phyloP scores from a whole-genome alignment of 768 basidiomycete genomes.

The Leccinellum albellum region DNA sequence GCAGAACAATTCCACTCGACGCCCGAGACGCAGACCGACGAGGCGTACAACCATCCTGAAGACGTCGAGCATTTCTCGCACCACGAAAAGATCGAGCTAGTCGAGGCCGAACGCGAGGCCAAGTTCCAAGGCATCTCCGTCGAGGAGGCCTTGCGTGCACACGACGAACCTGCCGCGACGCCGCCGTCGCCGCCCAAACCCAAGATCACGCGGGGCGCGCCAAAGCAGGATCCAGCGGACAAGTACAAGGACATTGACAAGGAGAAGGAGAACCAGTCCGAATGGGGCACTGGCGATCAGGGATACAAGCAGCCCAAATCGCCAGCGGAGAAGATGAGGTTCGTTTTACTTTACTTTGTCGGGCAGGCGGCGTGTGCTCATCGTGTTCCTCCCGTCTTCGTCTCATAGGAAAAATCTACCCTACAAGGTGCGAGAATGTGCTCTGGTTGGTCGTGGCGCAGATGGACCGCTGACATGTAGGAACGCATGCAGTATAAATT shows the following conservation, averaged over 20 bases:
- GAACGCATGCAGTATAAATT: constrained; percentile 83
- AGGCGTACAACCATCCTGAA: constrained; percentile 90
- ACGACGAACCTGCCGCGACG: constrained; percentile 38
- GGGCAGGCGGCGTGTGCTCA: neutral
- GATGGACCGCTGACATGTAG: constrained; percentile 46
- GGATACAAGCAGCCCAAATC: constrained; percentile 73
- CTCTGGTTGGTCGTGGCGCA: constrained; percentile 14
- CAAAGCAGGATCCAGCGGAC: constrained; percentile 64
- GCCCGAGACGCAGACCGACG: constrained; percentile 96
- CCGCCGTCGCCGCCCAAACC: constrained; percentile 35
- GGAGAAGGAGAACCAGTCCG: constrained; percentile 51
- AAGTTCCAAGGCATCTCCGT: constrained; percentile 78
- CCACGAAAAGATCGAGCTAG: constrained; percentile 79
- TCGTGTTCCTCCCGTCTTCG: neutral
- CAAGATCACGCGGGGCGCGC: constrained; percentile 52
- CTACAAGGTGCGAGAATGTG: constrained; percentile 66
- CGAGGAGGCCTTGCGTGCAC: constrained; percentile 59
- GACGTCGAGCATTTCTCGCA: constrained; percentile 89
- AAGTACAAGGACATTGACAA: constrained; percentile 56
- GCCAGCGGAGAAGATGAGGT: constrained; percentile 76
- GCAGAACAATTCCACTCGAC: constrained; percentile 90
- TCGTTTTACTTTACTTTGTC: constrained; percentile 7
- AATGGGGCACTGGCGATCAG: constrained; percentile 68
- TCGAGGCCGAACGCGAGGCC: constrained; percentile 83
- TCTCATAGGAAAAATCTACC: constrained; percentile 66